Conservation (phyloP, 225 moss, liverwort and hornwort species). For the Antitrichia curtipendula region DNA sequence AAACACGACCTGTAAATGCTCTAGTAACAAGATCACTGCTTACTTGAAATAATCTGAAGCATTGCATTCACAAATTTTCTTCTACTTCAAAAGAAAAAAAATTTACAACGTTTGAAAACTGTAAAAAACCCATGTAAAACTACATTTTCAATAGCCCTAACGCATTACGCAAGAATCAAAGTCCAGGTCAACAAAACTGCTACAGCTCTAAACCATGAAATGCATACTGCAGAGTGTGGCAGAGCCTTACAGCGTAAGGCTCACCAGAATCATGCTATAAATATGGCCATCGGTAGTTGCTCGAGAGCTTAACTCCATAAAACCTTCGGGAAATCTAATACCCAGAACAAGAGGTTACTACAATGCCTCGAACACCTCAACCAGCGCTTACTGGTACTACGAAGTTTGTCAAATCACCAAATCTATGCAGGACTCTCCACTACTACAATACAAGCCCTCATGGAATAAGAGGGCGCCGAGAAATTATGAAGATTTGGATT, state of each 20-base stretch:
- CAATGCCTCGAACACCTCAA: neutral
- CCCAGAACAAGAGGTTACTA: neutral
- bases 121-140: neutral
- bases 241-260: neutral
- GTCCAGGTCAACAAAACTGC: neutral
- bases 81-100: neutral
- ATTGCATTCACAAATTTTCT: neutral
- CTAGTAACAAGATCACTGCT: neutral
- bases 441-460: slow-evolving; percentile 15
- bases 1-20: neutral
- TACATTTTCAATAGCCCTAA: neutral
- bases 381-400: neutral
- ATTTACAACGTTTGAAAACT: neutral
- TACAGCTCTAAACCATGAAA: neutral
- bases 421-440: slow-evolving; percentile 7
- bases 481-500: neutral
- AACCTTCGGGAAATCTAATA: neutral
- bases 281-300: neutral
- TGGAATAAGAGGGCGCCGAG: slow-evolving; percentile 4
- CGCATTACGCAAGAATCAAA: neutral
- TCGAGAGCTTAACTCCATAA: neutral
- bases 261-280: neutral
- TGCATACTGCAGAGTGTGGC: neutral
- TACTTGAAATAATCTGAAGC: neutral
- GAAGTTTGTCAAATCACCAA: neutral